These are phyloP conservation scores for Phaeoacremonium minimum DNA, from an alignment of 2,329 filamentous ascomycete genomes.

Conservation along the genomic window DNA sequence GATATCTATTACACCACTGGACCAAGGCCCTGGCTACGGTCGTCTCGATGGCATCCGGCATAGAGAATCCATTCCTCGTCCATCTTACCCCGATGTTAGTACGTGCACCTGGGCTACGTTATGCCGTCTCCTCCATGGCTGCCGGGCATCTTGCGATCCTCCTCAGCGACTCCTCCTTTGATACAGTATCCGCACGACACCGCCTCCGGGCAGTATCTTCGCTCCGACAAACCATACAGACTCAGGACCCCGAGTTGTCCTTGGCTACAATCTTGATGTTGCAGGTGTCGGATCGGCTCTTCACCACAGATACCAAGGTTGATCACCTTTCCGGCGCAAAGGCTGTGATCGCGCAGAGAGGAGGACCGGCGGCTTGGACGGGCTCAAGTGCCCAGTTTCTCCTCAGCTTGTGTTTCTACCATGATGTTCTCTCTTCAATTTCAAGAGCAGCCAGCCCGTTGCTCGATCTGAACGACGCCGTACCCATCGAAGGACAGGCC, in stretches of 20 bases:
- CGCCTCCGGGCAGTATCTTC: slow-evolving; percentile 13
- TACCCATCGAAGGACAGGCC: slow-evolving; percentile 2
- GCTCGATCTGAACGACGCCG: slow-evolving; percentile 15
- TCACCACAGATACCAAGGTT: slow-evolving; percentile 19
- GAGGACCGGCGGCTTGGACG: slow-evolving; percentile 11
- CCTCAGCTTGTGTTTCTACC: slow-evolving; percentile 21
- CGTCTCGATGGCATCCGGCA: slow-evolving; percentile 19
- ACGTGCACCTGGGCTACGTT: slow-evolving; percentile 18
- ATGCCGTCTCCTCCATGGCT: slow-evolving; percentile 22
- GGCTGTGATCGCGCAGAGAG: slow-evolving; percentile 17
- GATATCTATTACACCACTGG: slow-evolving; percentile 22
- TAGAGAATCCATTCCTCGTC: slow-evolving; percentile 20
- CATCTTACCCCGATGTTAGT: slow-evolving; percentile 23
- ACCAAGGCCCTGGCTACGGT: slow-evolving; percentile 16
- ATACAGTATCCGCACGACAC: slow-evolving; percentile 15
- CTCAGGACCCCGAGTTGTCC: slow-evolving; percentile 15
- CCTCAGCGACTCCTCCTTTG: slow-evolving; percentile 13
- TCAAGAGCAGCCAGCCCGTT: slow-evolving; percentile 18
- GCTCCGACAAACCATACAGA: not conserved
- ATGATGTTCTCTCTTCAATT: slow-evolving; percentile 23
- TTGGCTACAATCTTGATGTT: slow-evolving; percentile 24
- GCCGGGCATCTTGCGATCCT: slow-evolving; percentile 22
- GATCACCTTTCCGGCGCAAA: slow-evolving; percentile 23
- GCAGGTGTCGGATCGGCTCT: slow-evolving; percentile 22
- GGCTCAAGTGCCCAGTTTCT: slow-evolving; percentile 19